Percentiles rank a stretch among this genome's conserved stretches.
Evolutionary conservation across 164 flowering plant species (phyloP).

Genomic region (grape (Vitis vinifera)): ASM3070453v1 NC_081805.1:7115001-7115500

Average conservation of each 20-base stretch:
- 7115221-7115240: constrained; percentile 79
- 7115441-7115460: constrained; percentile 88
- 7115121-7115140: constrained; percentile 80
- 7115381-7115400: constrained; percentile 91
- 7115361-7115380: constrained; percentile 54
- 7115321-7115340: constrained; percentile 13
- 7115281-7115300: constrained; percentile 24
- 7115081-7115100: neutral
- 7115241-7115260: constrained; percentile 46
- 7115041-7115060: neutral
- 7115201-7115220: constrained; percentile 91
- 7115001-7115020: too few species aligned
- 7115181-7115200: constrained; percentile 99
- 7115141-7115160: constrained; percentile 84
- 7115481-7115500: constrained; percentile 73
- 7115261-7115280: constrained; percentile 14
- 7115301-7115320: constrained; percentile 28
- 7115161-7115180: constrained; percentile 89
- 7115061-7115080: neutral
- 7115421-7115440: constrained; percentile 87
- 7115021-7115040: too few species aligned
- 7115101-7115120: constrained; percentile 10
- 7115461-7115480: constrained; percentile 85
- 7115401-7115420: constrained; percentile 90
- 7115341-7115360: constrained; percentile 37